Conservation (phyloP, 2,329 filamentous ascomycete genomes). For the Thermomyces lanuginosus region DNA sequence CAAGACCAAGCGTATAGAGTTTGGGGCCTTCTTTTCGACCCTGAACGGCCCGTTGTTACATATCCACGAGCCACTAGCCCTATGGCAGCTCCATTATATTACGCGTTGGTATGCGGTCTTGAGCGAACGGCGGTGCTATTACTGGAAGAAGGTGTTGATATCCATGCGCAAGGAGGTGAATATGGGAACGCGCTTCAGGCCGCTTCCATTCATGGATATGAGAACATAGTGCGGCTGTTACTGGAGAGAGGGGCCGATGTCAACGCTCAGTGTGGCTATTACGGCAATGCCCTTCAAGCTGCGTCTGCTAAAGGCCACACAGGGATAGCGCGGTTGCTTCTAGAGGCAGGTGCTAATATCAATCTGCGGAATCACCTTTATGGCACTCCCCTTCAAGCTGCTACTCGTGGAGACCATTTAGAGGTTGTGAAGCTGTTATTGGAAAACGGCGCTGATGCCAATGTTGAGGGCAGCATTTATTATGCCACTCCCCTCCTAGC, state of each 20-base stretch:
- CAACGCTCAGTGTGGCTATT: background rate
- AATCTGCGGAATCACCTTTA: no score
- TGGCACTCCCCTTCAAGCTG: no score
- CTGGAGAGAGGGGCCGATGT: conserved; percentile 1
- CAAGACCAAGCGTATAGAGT: no score
- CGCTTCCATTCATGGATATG: conserved; percentile 6
- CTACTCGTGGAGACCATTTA: no score
- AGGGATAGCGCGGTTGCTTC: conserved; percentile 5
- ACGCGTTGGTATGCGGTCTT: no score
- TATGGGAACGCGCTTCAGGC: conserved; percentile 5
- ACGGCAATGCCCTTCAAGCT: conserved; percentile 4
- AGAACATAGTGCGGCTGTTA: conserved; percentile 5
- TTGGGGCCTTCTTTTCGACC: no score
- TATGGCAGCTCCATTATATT: no score
- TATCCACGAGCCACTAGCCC: no score
- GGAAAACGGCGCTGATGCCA: conserved; percentile 10
- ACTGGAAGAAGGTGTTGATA: no score
- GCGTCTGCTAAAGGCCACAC: conserved; percentile 5
- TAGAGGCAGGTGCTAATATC: background rate
- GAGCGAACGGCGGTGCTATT: no score
- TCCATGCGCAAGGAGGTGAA: background rate
- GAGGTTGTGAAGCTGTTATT: conserved; percentile 13
- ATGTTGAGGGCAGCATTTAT: conserved; percentile 8
- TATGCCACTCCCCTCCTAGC: conserved; percentile 9
- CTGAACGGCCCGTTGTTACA: no score